Percentiles rank a stretch among this genome's conserved stretches.
phyloP scores from a whole-genome alignment of 2,329 filamentous ascomycete species.

The Alternaria angustiovoidea region DNA sequence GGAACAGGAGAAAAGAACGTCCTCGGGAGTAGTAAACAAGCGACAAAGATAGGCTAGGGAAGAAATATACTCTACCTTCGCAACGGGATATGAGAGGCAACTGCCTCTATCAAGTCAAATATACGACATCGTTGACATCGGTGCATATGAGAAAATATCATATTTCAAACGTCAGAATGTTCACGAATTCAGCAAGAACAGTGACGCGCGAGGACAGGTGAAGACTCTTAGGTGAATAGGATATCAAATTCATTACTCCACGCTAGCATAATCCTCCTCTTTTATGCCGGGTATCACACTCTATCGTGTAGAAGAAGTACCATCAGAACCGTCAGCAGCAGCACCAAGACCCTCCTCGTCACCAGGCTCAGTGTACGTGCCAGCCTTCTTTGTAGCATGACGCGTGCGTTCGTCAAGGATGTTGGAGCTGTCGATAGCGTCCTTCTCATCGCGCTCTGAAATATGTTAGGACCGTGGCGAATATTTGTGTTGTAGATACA shows the following conservation, averaged over 20 bases:
- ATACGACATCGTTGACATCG: too few species aligned
- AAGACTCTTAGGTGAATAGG: not conserved
- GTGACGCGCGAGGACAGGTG: not conserved
- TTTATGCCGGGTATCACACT: not conserved
- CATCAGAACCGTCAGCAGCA: conserved; percentile 47
- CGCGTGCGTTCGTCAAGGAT: conserved; percentile 59
- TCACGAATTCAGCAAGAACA: too few species aligned
- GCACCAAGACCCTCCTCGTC: conserved; percentile 60
- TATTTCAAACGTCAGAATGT: too few species aligned
- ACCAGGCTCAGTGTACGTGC: conserved; percentile 60
- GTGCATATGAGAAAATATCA: too few species aligned
- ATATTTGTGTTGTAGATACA: conserved; percentile 7
- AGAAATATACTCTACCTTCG: not conserved
- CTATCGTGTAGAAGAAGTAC: conserved; percentile 33
- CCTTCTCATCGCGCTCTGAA: conserved; percentile 57
- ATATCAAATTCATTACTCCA: not conserved
- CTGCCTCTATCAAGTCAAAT: accelerated
- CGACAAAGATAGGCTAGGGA: not conserved
- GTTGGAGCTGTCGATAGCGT: conserved; percentile 55
- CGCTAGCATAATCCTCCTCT: not conserved
- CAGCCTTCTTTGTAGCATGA: conserved; percentile 55
- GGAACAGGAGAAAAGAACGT: too few species aligned
- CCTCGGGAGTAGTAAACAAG: not conserved
- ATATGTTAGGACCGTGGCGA: not conserved
- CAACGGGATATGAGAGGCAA: accelerated